Evolutionary conservation across 768 basidiomycete species (phyloP).

Genomic region (Asterophora parasitica): DNA sequence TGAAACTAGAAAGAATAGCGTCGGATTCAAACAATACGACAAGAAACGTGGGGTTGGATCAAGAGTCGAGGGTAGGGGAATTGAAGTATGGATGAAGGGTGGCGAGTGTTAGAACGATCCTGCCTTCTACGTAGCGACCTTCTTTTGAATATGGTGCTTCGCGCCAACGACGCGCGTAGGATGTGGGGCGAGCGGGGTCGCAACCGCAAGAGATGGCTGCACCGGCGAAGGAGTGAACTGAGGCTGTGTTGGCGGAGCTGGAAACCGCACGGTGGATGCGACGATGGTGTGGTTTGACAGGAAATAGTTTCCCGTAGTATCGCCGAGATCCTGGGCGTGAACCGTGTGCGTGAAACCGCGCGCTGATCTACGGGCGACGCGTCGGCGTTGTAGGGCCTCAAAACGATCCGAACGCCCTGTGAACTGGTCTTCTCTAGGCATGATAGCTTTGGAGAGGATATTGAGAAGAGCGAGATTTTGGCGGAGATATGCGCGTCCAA

Average conservation of each 20-base stretch:
- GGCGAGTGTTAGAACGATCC: not conserved
- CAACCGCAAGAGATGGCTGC: not conserved
- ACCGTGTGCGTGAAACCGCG: not conserved
- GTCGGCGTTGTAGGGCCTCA: slow-evolving; percentile 5
- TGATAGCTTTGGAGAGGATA: not conserved
- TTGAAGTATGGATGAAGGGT: not conserved
- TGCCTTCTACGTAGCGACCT: not conserved
- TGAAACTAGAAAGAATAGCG: too few relatives aligned
- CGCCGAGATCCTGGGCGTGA: not conserved
- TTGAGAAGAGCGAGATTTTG: slow-evolving; percentile 2
- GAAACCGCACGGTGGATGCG: not conserved
- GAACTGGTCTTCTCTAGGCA: not conserved
- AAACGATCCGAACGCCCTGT: slow-evolving; percentile 9
- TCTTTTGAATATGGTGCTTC: not conserved
- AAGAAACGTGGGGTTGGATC: not conserved
- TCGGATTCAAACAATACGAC: too few relatives aligned
- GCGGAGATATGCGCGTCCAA: slow-evolving; percentile 19
- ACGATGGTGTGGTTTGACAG: not conserved
- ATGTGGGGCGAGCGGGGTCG: not conserved
- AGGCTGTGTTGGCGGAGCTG: not conserved
- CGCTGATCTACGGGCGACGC: not conserved
- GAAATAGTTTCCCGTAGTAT: not conserved
- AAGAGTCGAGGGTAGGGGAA: not conserved
- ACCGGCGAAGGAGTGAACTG: not conserved
- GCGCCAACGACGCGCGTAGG: not conserved